Evolutionary conservation across 495 filamentous ascomycete genomes (phyloP).

Genomic region (Cryomyces minteri): DNA sequence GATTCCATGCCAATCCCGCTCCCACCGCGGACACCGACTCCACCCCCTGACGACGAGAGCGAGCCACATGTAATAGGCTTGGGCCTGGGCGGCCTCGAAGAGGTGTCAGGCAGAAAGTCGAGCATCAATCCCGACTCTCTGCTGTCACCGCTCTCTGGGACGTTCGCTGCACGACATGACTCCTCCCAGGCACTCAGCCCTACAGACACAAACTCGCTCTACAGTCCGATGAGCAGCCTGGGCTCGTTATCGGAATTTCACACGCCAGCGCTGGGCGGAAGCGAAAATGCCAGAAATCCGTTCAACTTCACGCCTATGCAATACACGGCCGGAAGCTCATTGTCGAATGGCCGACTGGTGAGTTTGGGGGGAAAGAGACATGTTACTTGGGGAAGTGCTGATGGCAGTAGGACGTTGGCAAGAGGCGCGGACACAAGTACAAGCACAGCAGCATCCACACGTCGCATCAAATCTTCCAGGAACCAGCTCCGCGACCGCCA

Average conservation of each 20-base stretch:
- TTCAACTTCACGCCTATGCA: slow-evolving; percentile 78
- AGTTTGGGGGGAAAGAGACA: slow-evolving; percentile 20
- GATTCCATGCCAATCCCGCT: slow-evolving; percentile 40
- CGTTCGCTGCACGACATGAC: no score
- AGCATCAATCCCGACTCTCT: no score
- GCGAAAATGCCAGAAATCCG: slow-evolving; percentile 31
- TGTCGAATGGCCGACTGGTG: no score
- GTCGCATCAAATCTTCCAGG: slow-evolving; percentile 90
- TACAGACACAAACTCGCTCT: no score
- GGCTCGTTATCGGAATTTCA: no score
- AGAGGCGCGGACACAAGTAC: slow-evolving; percentile 91
- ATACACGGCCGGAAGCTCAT: slow-evolving; percentile 34
- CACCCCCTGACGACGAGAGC: slow-evolving; percentile 37
- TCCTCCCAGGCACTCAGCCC: no score
- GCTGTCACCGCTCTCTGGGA: no score
- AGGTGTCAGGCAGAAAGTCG: no score
- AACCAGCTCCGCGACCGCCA: slow-evolving; percentile 75
- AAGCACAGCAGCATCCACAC: slow-evolving; percentile 70
- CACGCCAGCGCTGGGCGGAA: slow-evolving; percentile 23
- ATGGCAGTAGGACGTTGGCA: slow-evolving; percentile 33
- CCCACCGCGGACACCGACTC: slow-evolving; percentile 51
- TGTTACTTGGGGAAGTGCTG: no score
- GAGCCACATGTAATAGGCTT: slow-evolving; percentile 11
- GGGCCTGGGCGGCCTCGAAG: slow-evolving; percentile 1
- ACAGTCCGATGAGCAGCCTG: no score